Evolutionary conservation across 2,329 filamentous ascomycete species (phyloP), one percentile per base, ranked within the genome.

Genomic region (Diaporthe velutina): DNA sequence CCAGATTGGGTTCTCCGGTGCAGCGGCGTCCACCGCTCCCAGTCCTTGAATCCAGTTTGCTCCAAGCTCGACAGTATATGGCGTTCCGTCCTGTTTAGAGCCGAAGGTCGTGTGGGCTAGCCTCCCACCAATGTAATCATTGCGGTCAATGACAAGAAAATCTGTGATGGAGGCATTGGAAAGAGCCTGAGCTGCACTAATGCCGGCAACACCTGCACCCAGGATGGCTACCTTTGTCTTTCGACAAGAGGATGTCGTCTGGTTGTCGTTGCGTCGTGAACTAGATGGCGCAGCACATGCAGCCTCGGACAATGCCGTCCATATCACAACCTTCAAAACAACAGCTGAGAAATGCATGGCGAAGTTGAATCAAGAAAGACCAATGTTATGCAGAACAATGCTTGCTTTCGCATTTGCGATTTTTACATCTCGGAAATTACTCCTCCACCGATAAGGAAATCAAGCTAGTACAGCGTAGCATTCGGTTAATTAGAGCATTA

Each of bases 61-160:
- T 3, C 92, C 92, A 0, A 92, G 83, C 80, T 94, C 92, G 13
- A 94, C 85, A 0, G 84, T 86, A 75, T 90, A 91, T 0, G 89
- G 87, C 0, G 86, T 83, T 0, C 90, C 90, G 48, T 89, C 83
- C 0, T 82, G 48, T 4, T 82, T 80, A 22, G 84, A 82, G 6
- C 91, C 91, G 78, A 93, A 93, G 0, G 85, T 83, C 0, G 86
- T 86, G 75, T 93, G 88, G n/a, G 83, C 83, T 52, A 92, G 87
- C 8, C 92, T 88, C 1, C 92, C 92, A 1, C 92, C 92, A 74
- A 94, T 88, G 17, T 88, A 86, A 74, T 88, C 84, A 17, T 91
- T 90, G 75, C 91, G 90, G 75, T 94, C 92, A 3, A 94, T 81
- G 61, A 94, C 91, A 10, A 93, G 71, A 74, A 94, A 93, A 75